Percentiles rank a stretch among this genome's conserved stretches.
Conservation (phyloP, 495 filamentous ascomycete genomes). For the Xylaria castorea region DNA sequence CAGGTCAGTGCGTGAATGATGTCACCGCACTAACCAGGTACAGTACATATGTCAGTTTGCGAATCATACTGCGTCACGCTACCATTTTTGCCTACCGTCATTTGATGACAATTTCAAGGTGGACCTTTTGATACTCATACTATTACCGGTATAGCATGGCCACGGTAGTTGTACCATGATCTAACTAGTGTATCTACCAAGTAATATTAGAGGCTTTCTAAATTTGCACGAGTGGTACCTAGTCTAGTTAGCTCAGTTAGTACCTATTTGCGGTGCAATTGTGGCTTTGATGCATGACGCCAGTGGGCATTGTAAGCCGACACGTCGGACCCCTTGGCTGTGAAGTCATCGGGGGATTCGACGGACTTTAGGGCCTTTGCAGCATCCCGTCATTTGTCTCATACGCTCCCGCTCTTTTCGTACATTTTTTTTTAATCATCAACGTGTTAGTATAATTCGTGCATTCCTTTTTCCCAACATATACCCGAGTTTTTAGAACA, state of each 20-base stretch:
- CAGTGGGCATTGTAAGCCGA: background rate
- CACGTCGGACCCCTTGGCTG: background rate
- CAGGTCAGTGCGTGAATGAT: background rate
- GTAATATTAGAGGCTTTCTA: background rate
- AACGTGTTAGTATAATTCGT: background rate
- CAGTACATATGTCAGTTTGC: background rate
- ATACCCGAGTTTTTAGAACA: background rate
- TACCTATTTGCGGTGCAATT: background rate
- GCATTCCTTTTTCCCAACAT: background rate
- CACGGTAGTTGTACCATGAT: background rate
- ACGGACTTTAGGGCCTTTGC: conserved; percentile 5
- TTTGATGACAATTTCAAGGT: background rate
- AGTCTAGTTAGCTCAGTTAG: too few relatives aligned
- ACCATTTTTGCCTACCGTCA: background rate
- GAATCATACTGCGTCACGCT: background rate
- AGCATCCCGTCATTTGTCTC: background rate
- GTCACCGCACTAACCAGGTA: conserved; percentile 2
- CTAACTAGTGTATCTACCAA: too few relatives aligned
- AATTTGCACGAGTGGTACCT: background rate
- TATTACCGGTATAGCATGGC: background rate
- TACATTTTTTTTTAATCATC: background rate
- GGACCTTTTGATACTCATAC: background rate
- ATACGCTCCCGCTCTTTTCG: background rate
- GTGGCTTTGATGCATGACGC: conserved; percentile 16
- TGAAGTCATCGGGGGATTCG: conserved; percentile 7